Conservation (phyloP, 257 asterid species). For the Solanum sitiens region DNA sequence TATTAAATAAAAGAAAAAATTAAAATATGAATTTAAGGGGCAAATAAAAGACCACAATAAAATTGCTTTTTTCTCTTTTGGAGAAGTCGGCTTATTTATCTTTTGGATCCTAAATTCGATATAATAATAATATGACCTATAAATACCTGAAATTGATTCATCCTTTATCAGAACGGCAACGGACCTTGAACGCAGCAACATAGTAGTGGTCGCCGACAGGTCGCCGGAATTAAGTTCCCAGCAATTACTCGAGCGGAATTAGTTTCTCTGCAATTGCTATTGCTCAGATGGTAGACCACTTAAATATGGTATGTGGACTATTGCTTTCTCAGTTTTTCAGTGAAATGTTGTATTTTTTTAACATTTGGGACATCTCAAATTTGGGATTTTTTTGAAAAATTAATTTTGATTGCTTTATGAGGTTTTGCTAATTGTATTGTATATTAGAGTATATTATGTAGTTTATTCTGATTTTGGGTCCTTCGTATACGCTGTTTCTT, state of each 20-base stretch:
- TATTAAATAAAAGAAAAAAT: neutral
- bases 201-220: neutral
- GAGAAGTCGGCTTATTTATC: neutral
- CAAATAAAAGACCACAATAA: neutral
- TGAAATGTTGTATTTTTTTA: neutral
- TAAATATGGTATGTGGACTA: neutral
- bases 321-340: neutral
- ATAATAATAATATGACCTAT: neutral
- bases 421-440: neutral
- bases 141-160: neutral
- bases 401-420: neutral
- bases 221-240: neutral
- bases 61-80: no score
- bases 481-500: neutral
- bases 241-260: neutral
- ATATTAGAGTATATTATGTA: neutral
- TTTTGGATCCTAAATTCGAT: neutral
- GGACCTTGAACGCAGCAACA: neutral
- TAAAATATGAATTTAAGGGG: neutral
- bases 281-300: neutral
- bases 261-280: neutral
- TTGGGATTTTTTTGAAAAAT: neutral
- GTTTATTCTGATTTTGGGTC: neutral
- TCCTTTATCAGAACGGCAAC: neutral
- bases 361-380: neutral